These are phyloP conservation scores for Lodderomyces metapsilosis DNA, from an alignment of 1,139 yeast genomes.

Conservation along the genomic window DNA sequence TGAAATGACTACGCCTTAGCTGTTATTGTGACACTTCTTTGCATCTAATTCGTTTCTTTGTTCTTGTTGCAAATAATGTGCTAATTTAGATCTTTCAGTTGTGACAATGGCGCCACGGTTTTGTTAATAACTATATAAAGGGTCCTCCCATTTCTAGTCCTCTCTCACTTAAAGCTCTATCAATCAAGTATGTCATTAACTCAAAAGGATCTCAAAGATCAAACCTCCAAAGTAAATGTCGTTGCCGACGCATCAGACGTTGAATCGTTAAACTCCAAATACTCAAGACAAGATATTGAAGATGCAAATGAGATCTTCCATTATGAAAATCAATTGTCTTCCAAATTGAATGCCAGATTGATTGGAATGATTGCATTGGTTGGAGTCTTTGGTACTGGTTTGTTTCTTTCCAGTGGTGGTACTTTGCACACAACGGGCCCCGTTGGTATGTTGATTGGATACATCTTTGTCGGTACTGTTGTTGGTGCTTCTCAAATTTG, in stretches of 20 bases:
- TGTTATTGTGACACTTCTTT: too few species aligned
- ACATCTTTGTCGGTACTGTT: conserved; percentile 21
- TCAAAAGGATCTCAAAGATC: conserved; percentile 1
- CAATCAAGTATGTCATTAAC: background rate
- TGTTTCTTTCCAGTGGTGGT: conserved; percentile 22
- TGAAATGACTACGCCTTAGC: too few species aligned
- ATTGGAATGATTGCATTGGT: conserved; percentile 32
- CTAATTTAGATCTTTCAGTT: too few species aligned
- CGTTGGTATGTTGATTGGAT: conserved; percentile 20
- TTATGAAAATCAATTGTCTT: conserved; percentile 14
- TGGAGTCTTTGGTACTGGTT: conserved; percentile 27
- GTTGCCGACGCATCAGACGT: conserved; percentile 5
- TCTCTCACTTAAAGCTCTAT: too few species aligned
- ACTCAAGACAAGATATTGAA: conserved; percentile 6
- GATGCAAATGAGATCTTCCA: conserved; percentile 12
- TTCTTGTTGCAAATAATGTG: too few species aligned
- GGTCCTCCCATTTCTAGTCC: too few species aligned
- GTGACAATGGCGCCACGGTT: too few species aligned
- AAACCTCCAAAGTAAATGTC: conserved; percentile 1
- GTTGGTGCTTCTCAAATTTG: conserved; percentile 23
- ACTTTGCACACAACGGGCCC: conserved; percentile 19
- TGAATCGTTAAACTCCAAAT: conserved; percentile 8
- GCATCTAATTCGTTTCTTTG: too few species aligned
- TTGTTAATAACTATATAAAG: too few species aligned
- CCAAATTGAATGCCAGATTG: conserved; percentile 25